Evolutionary conservation across 768 basidiomycete species (phyloP).

Genomic region (Gloeostereum incarnatum): DNA sequence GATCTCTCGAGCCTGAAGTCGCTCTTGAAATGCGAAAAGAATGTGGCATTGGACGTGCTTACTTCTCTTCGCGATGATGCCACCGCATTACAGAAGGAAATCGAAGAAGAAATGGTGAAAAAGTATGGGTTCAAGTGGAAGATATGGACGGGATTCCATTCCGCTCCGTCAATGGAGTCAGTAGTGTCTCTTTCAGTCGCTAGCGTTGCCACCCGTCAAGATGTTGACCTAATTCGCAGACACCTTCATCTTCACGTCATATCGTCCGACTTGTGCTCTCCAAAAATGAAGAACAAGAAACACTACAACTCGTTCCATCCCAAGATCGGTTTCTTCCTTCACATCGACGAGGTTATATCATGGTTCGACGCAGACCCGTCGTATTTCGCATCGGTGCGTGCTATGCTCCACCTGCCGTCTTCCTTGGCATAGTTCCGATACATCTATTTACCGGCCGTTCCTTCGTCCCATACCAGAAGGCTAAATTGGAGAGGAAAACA

Average conservation of each 20-base stretch:
- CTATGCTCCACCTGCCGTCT: too few species aligned
- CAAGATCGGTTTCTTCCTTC: conserved; percentile 73
- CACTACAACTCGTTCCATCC: conserved; percentile 93
- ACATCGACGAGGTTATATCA: conserved; percentile 64
- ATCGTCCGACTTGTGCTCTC: conserved; percentile 66
- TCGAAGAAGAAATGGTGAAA: conserved; percentile 73
- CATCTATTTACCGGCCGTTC: too few species aligned
- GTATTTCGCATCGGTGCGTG: conserved; percentile 41
- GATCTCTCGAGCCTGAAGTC: conserved; percentile 46
- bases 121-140: conserved; percentile 70
- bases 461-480: conserved; percentile 37
- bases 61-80: conserved; percentile 47
- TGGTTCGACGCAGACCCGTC: conserved; percentile 69
- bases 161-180: conserved; percentile 78
- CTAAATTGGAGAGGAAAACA: conserved; percentile 34
- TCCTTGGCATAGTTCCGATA: too few species aligned
- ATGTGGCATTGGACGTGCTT: conserved; percentile 45
- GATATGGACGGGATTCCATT: conserved; percentile 81
- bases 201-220: not conserved
- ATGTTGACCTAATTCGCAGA: conserved; percentile 22
- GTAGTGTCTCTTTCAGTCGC: conserved; percentile 25
- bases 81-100: conserved; percentile 40
- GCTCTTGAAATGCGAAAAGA: conserved; percentile 46
- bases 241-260: conserved; percentile 84
- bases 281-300: conserved; percentile 73